Conservation (phyloP, 108 stramenopile genomes). For the Stephanodiscus minutulus region DNA sequence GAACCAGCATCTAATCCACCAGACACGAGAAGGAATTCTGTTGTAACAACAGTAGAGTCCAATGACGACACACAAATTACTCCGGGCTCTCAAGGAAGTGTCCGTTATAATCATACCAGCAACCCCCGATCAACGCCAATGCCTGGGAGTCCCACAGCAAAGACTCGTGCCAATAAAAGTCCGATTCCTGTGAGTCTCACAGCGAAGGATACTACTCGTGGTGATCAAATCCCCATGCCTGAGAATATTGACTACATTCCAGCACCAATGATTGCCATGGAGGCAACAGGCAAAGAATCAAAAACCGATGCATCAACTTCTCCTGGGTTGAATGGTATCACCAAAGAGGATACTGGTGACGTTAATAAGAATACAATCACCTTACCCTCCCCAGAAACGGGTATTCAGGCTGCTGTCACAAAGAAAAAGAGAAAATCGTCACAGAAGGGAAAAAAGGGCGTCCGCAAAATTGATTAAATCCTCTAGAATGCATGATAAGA, state of each 20-base stretch:
- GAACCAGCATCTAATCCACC: background rate
- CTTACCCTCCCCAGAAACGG: background rate
- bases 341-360: background rate
- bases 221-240: background rate
- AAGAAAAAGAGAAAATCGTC: background rate
- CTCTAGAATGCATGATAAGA: background rate
- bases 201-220: no score
- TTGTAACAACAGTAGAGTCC: background rate
- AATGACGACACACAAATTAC: background rate
- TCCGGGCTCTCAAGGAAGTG: background rate
- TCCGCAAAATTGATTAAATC: background rate
- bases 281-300: background rate
- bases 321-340: background rate
- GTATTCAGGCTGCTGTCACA: background rate
- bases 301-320: background rate
- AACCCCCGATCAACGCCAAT: background rate
- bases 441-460: background rate
- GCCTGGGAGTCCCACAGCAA: background rate
- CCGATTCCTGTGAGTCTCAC: background rate
- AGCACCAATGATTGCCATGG: background rate
- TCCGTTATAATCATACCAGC: background rate
- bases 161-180: background rate
- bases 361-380: background rate
- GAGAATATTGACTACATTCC: background rate
- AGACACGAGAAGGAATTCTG: background rate